Conservation (phyloP, 176 grass and related monocot genomes). For the Alloteropsis semialata region DNA sequence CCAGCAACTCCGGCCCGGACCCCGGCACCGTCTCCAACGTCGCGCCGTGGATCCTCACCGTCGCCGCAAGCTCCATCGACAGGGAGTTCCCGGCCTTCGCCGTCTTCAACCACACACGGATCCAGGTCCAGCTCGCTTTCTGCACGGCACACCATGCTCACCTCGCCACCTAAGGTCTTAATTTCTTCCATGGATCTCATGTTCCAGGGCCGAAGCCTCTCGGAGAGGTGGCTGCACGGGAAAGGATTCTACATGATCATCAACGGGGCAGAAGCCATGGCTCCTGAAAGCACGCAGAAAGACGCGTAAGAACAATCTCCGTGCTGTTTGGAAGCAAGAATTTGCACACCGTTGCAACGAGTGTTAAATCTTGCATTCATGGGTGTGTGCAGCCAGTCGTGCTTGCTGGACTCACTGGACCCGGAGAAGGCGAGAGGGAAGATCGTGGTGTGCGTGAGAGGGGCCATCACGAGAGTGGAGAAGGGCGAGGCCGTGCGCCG, state of each 20-base stretch:
- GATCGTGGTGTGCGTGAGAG: conserved; percentile 65
- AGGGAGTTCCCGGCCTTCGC: conserved; percentile 48
- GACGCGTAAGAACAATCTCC: conserved; percentile 36
- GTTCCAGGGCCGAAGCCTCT: conserved; percentile 64
- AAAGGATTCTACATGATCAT: conserved; percentile 52
- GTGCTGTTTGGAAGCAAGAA: not conserved
- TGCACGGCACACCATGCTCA: not conserved
- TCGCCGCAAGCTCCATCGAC: conserved; percentile 55
- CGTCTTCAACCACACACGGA: conserved; percentile 30
- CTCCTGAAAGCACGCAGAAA: not conserved
- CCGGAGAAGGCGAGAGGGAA: conserved; percentile 47
- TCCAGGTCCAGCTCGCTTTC: conserved; percentile 5
- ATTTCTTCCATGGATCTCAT: not conserved
- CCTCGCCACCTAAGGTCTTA: not conserved
- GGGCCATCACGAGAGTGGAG: conserved; percentile 23
- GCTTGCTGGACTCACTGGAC: conserved; percentile 45
- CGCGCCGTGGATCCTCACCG: conserved; percentile 73
- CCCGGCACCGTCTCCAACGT: conserved; percentile 44
- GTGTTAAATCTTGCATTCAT: not conserved
- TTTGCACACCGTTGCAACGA: not conserved
- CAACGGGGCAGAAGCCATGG: conserved; percentile 25
- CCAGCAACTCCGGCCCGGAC: conserved; percentile 50
- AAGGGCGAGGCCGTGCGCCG: conserved; percentile 49
- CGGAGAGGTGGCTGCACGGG: conserved; percentile 30
- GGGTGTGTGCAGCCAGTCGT: conserved; percentile 38